Conservation (phyloP, 2,329 filamentous ascomycete species). For the Talaromyces sp. region DNA sequence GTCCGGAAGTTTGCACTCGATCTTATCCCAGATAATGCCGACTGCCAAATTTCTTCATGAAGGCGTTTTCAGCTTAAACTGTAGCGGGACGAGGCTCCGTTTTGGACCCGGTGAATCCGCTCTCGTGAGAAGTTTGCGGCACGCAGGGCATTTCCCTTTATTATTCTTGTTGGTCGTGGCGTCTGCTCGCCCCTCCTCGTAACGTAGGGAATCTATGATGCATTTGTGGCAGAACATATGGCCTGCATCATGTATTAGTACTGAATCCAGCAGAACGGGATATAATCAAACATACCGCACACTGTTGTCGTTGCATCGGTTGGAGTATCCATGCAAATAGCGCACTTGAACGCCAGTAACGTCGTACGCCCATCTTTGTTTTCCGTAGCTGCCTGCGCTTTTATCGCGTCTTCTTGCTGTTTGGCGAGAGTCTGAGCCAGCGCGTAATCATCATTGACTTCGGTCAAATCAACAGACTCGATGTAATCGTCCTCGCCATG, state of each 20-base stretch:
- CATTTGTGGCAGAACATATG: conserved; percentile 66
- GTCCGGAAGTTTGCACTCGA: background rate
- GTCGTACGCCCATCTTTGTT: conserved; percentile 35
- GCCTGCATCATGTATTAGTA: conserved; percentile 39
- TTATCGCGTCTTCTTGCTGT: conserved; percentile 53
- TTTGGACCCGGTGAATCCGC: conserved; percentile 37
- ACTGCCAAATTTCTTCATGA: background rate
- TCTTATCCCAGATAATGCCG: background rate
- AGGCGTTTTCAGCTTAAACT: conserved; percentile 33
- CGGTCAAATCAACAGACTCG: conserved; percentile 53
- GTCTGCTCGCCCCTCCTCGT: conserved; percentile 51
- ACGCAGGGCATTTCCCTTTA: conserved; percentile 47
- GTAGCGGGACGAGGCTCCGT: conserved; percentile 40
- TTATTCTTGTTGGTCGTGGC: conserved; percentile 32
- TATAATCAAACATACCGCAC: conserved; percentile 52
- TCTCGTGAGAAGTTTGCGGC: conserved; percentile 42
- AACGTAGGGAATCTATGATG: conserved; percentile 59
- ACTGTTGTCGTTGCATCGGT: conserved; percentile 60
- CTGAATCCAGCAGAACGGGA: background rate
- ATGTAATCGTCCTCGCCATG: conserved; percentile 29
- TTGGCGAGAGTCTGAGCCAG: conserved; percentile 52
- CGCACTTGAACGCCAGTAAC: conserved; percentile 55
- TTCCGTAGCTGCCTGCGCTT: conserved; percentile 41
- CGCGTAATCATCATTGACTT: conserved; percentile 40
- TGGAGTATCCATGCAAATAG: conserved; percentile 63